Base-by-base conservation (phyloP, 106 monocot species). In the Dendrobium huoshanense region DNA sequence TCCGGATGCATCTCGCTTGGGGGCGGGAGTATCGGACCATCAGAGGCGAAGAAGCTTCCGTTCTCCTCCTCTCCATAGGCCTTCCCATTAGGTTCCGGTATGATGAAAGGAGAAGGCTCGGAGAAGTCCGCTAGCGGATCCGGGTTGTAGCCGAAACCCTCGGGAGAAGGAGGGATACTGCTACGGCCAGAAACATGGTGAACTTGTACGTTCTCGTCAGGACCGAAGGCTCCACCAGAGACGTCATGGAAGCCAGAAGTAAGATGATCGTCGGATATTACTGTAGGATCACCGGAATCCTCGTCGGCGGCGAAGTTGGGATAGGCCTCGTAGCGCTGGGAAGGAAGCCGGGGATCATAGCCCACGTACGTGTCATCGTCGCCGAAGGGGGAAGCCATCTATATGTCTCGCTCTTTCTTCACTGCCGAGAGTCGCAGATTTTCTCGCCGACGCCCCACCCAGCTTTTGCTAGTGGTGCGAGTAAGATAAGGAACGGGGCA, bases 1-100 rank as follows among this genome's bases (percentile, higher is more conserved):
- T 83, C 83, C 29, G 74, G 81, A 56, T 83, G 83, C 83, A 83
- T 83, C 79, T 78, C 83, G 41, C 27, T 56, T 16, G 83, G 83
- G 22, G 78, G 73, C 55, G 78, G 83, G 49, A 83, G 70, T 5
- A 79, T 29, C 44, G 83, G 73, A 2, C 81, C 81, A 48, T 78
- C 82, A 43, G 51, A 22, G 4, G 54, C 24, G 70, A 83, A 83
- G 31, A 83, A 42, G 7, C 41, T 58, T 16, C 56, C 83, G 16
- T 79, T 67, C 10, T 72, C 41, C 58, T 43, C 78, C 73, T 72
- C 70, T 37, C 54, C 78, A 31, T 83, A 72, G 7, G 15, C 72
- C 40, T 59, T 83, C 73, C 78, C 83, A 16, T 56, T 78, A 15
- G 73, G 7, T 16, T 83, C 83, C 47, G 73, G 56, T 67, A 81